Percentiles rank a stretch among this genome's conserved stretches.
Conservation (phyloP, 345 rosid species). For the Rhodamnia rubescens region DNA sequence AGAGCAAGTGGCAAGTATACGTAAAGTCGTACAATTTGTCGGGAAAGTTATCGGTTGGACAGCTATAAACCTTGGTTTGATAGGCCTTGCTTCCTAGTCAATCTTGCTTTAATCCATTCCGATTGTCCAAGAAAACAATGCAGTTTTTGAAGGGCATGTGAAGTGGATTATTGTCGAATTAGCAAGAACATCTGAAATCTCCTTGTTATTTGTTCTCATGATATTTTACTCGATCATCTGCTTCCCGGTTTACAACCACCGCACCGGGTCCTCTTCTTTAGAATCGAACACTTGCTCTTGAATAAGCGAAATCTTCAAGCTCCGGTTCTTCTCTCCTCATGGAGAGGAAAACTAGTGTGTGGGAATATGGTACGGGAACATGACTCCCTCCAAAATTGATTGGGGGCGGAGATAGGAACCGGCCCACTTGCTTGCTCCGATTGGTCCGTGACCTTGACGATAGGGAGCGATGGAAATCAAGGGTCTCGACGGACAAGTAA, state of each 20-base stretch:
- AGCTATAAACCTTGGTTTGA: too few relatives aligned
- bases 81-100: neutral
- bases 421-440: constrained; percentile 8
- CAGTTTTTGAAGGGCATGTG: neutral
- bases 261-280: neutral
- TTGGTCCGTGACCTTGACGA: constrained; percentile 2
- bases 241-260: neutral
- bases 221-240: too few relatives aligned
- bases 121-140: neutral
- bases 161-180: neutral
- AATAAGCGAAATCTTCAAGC: neutral
- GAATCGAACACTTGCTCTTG: neutral
- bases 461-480: constrained; percentile 1
- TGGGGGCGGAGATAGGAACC: constrained; percentile 25
- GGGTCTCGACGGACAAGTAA: neutral
- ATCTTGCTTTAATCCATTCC: neutral
- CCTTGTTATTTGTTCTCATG: too few relatives aligned
- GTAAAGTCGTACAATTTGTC: neutral
- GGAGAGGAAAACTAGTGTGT: neutral
- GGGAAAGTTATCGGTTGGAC: neutral
- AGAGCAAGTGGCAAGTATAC: neutral
- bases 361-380: neutral
- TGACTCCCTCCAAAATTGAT: constrained; percentile 2
- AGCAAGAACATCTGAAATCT: neutral
- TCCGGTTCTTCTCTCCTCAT: neutral